Evolutionary conservation across 31 red algal genomes (phyloP).

Genomic region (Asparagopsis taxiformis): DNA sequence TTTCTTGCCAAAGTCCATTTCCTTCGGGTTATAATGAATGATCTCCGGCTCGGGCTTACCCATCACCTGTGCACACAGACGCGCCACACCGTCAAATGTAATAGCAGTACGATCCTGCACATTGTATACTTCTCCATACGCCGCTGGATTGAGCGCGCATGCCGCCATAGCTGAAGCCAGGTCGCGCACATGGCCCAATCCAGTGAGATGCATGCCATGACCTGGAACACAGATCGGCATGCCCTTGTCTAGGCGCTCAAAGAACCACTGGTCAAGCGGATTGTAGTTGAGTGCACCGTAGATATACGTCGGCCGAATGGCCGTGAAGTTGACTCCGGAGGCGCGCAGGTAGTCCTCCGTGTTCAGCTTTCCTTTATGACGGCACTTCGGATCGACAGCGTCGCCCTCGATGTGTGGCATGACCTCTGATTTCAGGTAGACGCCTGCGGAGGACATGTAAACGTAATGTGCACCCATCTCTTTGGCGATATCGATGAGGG

Average conservation of each 20-base stretch:
- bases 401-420: conserved; percentile 98
- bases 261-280: conserved; percentile 97
- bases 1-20: conserved; percentile 85
- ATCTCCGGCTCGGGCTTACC: conserved; percentile 83
- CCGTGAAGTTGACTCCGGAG: conserved; percentile 73
- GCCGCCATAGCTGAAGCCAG: conserved; percentile 94
- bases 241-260: conserved; percentile 86
- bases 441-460: conserved; percentile 98
- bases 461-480: conserved; percentile 86
- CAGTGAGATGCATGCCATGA: conserved; percentile 92
- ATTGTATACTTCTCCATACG: conserved; percentile 91
- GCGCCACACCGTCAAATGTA: conserved; percentile 94
- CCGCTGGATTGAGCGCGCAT: conserved; percentile 44
- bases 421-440: conserved; percentile 84
- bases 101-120: conserved; percentile 90
- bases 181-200: conserved; percentile 96
- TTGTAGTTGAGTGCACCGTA: conserved; percentile 99
- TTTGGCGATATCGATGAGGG: conserved; percentile 70
- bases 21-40: conserved; percentile 96
- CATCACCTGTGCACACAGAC: conserved; percentile 72
- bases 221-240: conserved; percentile 93
- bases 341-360: conserved; percentile 90
- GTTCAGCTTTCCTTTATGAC: conserved; percentile 96
- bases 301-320: conserved; percentile 98
- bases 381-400: conserved; percentile 73